Conservation (phyloP, 1,139 yeast species). For the Saccharomyces hybrid region DNA sequence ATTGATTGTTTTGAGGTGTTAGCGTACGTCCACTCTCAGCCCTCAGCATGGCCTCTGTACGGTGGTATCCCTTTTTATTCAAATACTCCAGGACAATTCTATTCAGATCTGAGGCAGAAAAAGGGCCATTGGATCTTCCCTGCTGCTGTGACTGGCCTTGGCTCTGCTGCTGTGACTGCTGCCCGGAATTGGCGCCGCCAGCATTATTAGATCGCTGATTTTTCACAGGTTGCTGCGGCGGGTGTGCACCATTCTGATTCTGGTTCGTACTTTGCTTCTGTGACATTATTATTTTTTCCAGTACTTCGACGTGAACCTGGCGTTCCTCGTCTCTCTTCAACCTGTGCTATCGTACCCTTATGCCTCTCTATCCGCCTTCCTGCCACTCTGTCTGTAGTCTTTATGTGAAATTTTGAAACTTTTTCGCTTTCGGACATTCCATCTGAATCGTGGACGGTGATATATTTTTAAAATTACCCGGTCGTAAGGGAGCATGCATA, state of each 20-base stretch:
- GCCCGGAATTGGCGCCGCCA: not conserved
- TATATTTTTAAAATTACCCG: not conserved
- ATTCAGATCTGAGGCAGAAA: slow-evolving; percentile 74
- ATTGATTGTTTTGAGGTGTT: slow-evolving; percentile 41
- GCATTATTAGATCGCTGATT: not conserved
- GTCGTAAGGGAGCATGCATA: not conserved
- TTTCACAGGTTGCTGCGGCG: not conserved
- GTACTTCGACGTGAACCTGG: not conserved
- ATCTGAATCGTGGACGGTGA: not conserved
- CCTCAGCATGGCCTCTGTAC: slow-evolving; percentile 89
- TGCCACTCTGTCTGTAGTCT: not conserved
- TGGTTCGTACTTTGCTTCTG: slow-evolving; percentile 1
- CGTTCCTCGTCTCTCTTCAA: not conserved
- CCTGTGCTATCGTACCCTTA: not conserved
- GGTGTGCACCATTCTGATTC: not conserved
- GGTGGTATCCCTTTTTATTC: slow-evolving; percentile 86
- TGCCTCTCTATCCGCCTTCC: not conserved
- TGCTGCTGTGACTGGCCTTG: not conserved
- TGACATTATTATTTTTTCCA: slow-evolving; percentile 1
- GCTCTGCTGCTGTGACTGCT: slow-evolving; percentile 3
- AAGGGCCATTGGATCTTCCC: slow-evolving; percentile 23
- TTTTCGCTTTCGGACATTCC: not conserved
- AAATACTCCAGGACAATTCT: slow-evolving; percentile 86
- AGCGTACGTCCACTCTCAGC: slow-evolving; percentile 75
- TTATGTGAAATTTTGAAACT: not conserved